Conservation (phyloP, 1,284 basidiomycete species). For the Gastroboletus turbinatus region DNA sequence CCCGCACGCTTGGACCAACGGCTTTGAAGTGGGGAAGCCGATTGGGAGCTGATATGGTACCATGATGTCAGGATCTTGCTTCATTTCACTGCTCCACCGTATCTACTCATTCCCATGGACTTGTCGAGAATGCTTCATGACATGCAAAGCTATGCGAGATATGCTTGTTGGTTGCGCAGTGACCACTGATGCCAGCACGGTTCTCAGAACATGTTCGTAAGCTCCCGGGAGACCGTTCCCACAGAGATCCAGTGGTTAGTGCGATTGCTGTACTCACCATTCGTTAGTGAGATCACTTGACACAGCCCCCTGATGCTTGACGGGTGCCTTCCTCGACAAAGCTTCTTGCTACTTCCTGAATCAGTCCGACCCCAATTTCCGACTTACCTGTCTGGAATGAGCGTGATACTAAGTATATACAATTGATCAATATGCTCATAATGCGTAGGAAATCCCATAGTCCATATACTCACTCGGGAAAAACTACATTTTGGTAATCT, state of each 20-base stretch:
- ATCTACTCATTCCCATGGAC: slow-evolving; percentile 26
- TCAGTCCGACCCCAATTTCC: slow-evolving; percentile 22
- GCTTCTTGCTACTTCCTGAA: slow-evolving; percentile 19
- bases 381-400: neutral
- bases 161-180: neutral
- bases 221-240: slow-evolving; percentile 9
- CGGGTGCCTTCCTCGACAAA: slow-evolving; percentile 20
- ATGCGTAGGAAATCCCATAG: neutral
- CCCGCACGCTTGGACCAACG: slow-evolving; percentile 93
- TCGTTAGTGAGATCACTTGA: neutral
- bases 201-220: slow-evolving; percentile 8
- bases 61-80: slow-evolving; percentile 21
- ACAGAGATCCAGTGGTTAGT: slow-evolving; percentile 1
- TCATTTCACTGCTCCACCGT: slow-evolving; percentile 12
- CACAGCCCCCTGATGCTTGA: slow-evolving; percentile 18
- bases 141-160: slow-evolving; percentile 12
- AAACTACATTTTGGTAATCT: neutral
- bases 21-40: slow-evolving; percentile 63
- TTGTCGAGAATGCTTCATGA: slow-evolving; percentile 19
- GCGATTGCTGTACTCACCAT: neutral
- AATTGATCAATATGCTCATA: neutral
- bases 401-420: neutral
- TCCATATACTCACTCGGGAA: neutral
- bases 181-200: slow-evolving; percentile 7
- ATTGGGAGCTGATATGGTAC: slow-evolving; percentile 79